Base-by-base conservation (phyloP, 495 filamentous ascomycete genomes). In the Podospora comata region DNA sequence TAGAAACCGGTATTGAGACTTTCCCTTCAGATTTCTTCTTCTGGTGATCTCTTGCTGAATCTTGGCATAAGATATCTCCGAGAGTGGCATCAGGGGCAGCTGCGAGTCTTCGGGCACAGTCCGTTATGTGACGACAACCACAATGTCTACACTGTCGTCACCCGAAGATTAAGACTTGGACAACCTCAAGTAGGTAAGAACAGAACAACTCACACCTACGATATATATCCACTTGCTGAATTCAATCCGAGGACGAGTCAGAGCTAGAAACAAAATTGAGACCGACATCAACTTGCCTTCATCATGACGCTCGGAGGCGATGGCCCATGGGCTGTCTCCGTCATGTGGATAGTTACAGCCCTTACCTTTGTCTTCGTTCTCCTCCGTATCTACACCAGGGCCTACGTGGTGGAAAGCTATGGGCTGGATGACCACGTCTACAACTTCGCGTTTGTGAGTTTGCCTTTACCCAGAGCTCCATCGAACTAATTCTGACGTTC, bases 371-470 rank as follows among this genome's bases (percentile, higher is more conserved):
- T 48, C 9, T 48, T 48, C 13, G 39, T 18, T 11, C 7, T 48
- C 39, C 39, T 48, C 39, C 39, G 39, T 2, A 48, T 48, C 9
- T 48, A 48, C 39, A 48, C 39, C 2, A 11, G 39, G 15, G 13
- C 13, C 9, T 18, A 2, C 5, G 39, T 48, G 9, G 39, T 48
- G 39, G 39, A 18, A 13, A 48, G 39, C 39, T 69, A 76, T 64
- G 76, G 77, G 66, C 61, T 70, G 3, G 77, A 79, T 62, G 77
- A 79, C 64, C 71, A 77, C 60, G 73, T 79, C 65, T 79, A 79
- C 65, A 28, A 68, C 44, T 57, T 70, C 1, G 68, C 71, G 18
- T 71, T 71, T 58, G 55, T 58, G 55, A 58, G 55, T 18, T n/a
- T 20, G 23, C 23, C 23, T 23, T 23, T 23, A 23, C 23, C 23